Base-by-base conservation (phyloP, 768 basidiomycete genomes). In the Auriscalpium vulgare region DNA sequence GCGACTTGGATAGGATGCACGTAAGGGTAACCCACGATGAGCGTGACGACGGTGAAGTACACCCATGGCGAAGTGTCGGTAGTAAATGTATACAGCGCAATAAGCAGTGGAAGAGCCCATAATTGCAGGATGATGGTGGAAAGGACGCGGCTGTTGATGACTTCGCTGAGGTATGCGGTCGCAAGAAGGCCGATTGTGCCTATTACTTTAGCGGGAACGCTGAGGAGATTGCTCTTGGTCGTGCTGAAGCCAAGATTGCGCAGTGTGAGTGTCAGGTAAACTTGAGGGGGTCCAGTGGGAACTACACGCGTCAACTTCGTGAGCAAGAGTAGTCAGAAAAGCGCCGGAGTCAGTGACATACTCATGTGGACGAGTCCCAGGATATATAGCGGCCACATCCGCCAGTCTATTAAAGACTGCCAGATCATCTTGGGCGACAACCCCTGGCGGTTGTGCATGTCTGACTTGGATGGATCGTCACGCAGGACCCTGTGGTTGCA, bases 371-470 rank as follows among this genome's bases (percentile, higher is more conserved):
- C 67, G 35, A 83, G 64, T 4, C 82, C 80, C 29, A 85, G 72
- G 23, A 74, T 67, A 60, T 87, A 87, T 37, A 87, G 58, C 0
- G 85, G 84, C 84, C 85, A 86, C 61, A 86, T 67, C 51, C 77
- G 71, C 76, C 79, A 86, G 62, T 87, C 85, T 17, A 68, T 70
- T 19, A 85, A 56, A 13, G 81, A 77, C 23, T 72, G 63, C 66
- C 71, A 79, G 34, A 87, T 76, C 70, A 77, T 78, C 57, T 62
- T 66, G 8, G 74, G 48, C 4, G 71, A 71, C 5, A 87, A 69
- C 13, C 82, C 84, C 69, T 88, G 71, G n/a, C 85, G 77, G 60
- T 88, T 87, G 69, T 86, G 83, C 85, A 87, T 84, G 60, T 78
- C 75, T 11, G 78, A 81, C 64, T 85, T 85, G 7, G 80, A 71